Evolutionary conservation across 768 basidiomycete species (phyloP), one percentile per base, ranked within the genome.

Genomic region (Gymnopilus junonius): DNA sequence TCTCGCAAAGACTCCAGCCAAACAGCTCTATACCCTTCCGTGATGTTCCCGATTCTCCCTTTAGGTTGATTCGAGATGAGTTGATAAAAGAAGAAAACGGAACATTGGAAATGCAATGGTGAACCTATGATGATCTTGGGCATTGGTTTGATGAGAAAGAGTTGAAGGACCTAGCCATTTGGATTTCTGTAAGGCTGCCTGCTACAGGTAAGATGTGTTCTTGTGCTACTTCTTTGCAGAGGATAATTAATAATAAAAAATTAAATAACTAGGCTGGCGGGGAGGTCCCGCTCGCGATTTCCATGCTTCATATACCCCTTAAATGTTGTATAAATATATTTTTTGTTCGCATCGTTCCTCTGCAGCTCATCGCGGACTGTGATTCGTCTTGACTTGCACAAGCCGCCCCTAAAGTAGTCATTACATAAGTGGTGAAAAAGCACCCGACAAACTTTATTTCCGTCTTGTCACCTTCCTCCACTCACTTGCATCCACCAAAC

Each of bases 1-100:
- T 55, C 82, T 87, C 5, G 79, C 83, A 42, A 77, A 82, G 35
- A 79, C 80, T 48, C 75, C 92, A 14, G 81, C 83, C 32, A 71
- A 71, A 7, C 72, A 82, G 21, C 74, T 90, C 25, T 80, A 74
- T 89, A 50, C 69, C 74, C 2, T 74, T 76, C 61, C 48, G 48
- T 1, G 48, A 51, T 14, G 48, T 48, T 4, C 45, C 48, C 8
- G 29, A 51, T 8, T 32, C 31, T 29, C 8, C 31, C n/a, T 17
- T 17, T 5, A 50, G n/a, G 20, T 39, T 66, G 27, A 23, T 61
- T 21, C 48, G 65, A 17, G 55, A 62, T 8, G 59, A 68, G 12
- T 63, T 72, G 27, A 60, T 40, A 4, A 51, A 57, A 17, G 57
- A 64, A 6, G 58, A 70, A 25, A 55, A 65, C 29, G 60, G 64